Evolutionary conservation across 305 asterid species (phyloP).

Genomic region (Ajuga reptans): DNA sequence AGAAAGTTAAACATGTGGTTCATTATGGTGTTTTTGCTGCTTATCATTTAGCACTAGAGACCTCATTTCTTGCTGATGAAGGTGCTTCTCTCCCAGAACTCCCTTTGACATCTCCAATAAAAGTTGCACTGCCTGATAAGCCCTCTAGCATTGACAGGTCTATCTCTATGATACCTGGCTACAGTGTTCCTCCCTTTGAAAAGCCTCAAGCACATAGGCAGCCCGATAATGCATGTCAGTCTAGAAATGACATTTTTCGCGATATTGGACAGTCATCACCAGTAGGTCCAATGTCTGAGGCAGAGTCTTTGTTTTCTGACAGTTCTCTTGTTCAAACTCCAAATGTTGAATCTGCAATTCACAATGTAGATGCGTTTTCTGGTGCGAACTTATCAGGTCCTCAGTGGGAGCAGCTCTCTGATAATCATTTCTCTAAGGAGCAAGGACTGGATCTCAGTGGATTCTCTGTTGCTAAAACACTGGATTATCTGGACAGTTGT

Average conservation of each 20-base stretch:
- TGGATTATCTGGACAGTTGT: slow-evolving; percentile 21
- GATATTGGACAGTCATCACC: slow-evolving; percentile 30
- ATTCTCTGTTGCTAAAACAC: slow-evolving; percentile 21
- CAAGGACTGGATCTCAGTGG: slow-evolving; percentile 25
- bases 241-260: slow-evolving; percentile 25
- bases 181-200: slow-evolving; percentile 30
- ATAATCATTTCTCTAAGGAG: slow-evolving; percentile 30
- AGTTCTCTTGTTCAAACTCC: slow-evolving; percentile 31
- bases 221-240: slow-evolving; percentile 24
- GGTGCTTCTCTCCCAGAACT: slow-evolving; percentile 72
- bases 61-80: slow-evolving; percentile 85
- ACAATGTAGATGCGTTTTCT: slow-evolving; percentile 10
- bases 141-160: slow-evolving; percentile 50
- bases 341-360: slow-evolving; percentile 22
- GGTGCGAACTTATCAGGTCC: slow-evolving; percentile 24
- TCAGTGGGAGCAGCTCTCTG: slow-evolving; percentile 33
- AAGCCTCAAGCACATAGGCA: slow-evolving; percentile 21
- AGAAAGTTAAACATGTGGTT: slow-evolving; percentile 63
- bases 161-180: slow-evolving; percentile 53
- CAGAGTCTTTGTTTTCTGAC: slow-evolving; percentile 23
- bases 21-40: slow-evolving; percentile 83
- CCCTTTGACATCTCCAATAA: slow-evolving; percentile 60
- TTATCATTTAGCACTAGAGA: slow-evolving; percentile 74
- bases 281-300: slow-evolving; percentile 24
- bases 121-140: slow-evolving; percentile 62